A percentile compares a stretch with the other conserved stretches of the same genome.
Evolutionary conservation across 768 basidiomycete genomes (phyloP).

Genomic region (Podaxis rugospora): DNA sequence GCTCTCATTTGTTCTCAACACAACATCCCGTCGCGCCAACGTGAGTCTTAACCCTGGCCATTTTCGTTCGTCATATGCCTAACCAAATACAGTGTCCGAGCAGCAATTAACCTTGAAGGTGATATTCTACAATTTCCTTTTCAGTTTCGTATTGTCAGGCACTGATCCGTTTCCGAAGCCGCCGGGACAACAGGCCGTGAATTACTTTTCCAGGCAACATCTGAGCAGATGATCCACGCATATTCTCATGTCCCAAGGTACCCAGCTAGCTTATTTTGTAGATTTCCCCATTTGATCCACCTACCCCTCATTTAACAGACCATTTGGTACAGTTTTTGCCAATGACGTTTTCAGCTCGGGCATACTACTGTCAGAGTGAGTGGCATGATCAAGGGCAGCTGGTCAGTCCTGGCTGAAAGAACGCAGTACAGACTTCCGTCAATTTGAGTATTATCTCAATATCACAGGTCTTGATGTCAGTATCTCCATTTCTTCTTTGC

Average conservation of each 20-base stretch:
- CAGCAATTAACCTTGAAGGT: slow-evolving; percentile 88
- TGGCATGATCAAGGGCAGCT: slow-evolving; percentile 5
- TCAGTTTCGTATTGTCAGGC: background rate
- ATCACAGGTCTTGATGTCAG: slow-evolving; percentile 88
- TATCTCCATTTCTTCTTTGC: slow-evolving; percentile 4
- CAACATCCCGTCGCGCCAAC: slow-evolving; percentile 74
- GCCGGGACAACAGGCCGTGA: slow-evolving; percentile 87
- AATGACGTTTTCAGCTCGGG: slow-evolving; percentile 93
- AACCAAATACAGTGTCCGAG: slow-evolving; percentile 57
- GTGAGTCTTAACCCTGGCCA: slow-evolving; percentile 35
- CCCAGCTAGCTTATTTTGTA: slow-evolving; percentile 1
- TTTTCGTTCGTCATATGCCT: background rate
- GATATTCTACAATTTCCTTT: slow-evolving; percentile 20
- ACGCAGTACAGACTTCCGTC: slow-evolving; percentile 87
- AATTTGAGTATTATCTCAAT: slow-evolving; percentile 86
- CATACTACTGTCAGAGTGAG: slow-evolving; percentile 83
- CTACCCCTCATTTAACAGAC: slow-evolving; percentile 36
- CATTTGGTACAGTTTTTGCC: slow-evolving; percentile 85
- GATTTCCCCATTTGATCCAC: background rate
- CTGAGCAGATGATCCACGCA: slow-evolving; percentile 90
- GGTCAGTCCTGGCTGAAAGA: background rate
- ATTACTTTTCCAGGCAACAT: slow-evolving; percentile 93
- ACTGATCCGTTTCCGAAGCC: slow-evolving; percentile 35
- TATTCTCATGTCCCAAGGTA: slow-evolving; percentile 82
- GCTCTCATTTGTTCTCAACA: slow-evolving; percentile 89